Evolutionary conservation across 2,329 filamentous ascomycete genomes (phyloP).

Genomic region (Aspergillus unguis): DNA sequence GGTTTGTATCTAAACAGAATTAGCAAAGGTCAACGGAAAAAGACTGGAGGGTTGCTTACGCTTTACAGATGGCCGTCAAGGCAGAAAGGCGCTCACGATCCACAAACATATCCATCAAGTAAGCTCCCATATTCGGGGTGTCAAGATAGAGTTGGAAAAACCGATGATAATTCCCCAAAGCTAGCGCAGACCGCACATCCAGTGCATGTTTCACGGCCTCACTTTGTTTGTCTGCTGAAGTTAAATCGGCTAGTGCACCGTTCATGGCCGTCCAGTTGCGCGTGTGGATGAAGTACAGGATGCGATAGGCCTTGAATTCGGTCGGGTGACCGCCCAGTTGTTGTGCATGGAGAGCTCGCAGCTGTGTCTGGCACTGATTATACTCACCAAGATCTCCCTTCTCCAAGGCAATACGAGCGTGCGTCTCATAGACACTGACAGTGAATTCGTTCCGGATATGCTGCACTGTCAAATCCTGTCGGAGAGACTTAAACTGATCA

Average conservation of each 20-base stretch:
- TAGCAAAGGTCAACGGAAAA: slow-evolving; percentile 37
- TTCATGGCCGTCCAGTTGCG: slow-evolving; percentile 98
- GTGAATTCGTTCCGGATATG: slow-evolving; percentile 96
- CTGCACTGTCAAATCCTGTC: slow-evolving; percentile 96
- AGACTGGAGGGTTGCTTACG: slow-evolving; percentile 57
- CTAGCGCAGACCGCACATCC: slow-evolving; percentile 83
- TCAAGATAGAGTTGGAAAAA: slow-evolving; percentile 96
- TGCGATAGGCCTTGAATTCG: slow-evolving; percentile 99
- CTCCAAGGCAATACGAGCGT: slow-evolving; percentile 94
- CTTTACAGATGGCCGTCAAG: slow-evolving; percentile 87
- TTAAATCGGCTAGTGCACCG: slow-evolving; percentile 98
- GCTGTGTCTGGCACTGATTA: slow-evolving; percentile 99
- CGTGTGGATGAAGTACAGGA: slow-evolving; percentile 98
- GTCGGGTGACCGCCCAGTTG: slow-evolving; percentile 83
- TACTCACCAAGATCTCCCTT: slow-evolving; percentile 99
- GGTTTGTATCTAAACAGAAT: slow-evolving; percentile 75
- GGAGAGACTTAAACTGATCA: slow-evolving; percentile 98
- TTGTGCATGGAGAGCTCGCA: slow-evolving; percentile 84
- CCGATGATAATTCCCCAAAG: slow-evolving; percentile 92
- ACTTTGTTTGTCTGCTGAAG: slow-evolving; percentile 88
- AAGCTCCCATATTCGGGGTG: slow-evolving; percentile 94
- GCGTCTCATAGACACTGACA: slow-evolving; percentile 93
- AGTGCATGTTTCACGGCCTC: slow-evolving; percentile 84
- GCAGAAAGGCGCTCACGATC: slow-evolving; percentile 87
- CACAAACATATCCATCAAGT: slow-evolving; percentile 99